A percentile compares a stretch with the other conserved stretches of the same genome.
Evolutionary conservation across 2,329 filamentous ascomycete genomes (phyloP).

Genomic region (Ophiostoma tasmaniense): DNA sequence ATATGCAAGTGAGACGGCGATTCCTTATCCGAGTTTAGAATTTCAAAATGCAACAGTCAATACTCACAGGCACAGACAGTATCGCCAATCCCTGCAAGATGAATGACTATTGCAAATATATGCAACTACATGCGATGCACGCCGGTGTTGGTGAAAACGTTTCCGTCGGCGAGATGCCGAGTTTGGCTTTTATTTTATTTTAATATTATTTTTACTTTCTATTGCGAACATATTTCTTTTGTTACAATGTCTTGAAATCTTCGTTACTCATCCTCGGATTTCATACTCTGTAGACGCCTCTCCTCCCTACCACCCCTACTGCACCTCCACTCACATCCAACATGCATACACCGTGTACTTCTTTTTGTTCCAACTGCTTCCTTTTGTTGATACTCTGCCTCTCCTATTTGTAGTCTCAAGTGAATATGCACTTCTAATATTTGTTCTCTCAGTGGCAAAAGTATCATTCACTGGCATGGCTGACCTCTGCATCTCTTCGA

Average conservation of each 20-base stretch:
- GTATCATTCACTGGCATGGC: too few relatives aligned
- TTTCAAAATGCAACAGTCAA: too few relatives aligned
- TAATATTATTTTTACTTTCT: neutral
- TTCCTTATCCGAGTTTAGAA: neutral
- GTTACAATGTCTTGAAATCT: neutral
- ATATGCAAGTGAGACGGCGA: neutral
- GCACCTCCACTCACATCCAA: neutral
- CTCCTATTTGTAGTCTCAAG: neutral
- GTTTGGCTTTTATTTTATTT: neutral
- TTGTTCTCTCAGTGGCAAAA: neutral
- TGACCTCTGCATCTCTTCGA: neutral
- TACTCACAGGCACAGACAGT: too few relatives aligned
- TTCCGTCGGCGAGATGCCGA: neutral
- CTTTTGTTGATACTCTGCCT: neutral
- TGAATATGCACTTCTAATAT: neutral
- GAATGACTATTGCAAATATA: neutral
- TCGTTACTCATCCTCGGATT: neutral
- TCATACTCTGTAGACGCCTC: too few relatives aligned
- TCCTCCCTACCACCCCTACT: too few relatives aligned
- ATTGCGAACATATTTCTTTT: neutral
- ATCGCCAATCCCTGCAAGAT: neutral
- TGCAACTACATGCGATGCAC: neutral
- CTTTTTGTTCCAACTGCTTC: neutral
- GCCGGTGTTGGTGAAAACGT: neutral
- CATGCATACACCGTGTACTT: neutral